Conservation (phyloP, 495 filamentous ascomycete species). For the Thermochaetoides thermophila region DNA sequence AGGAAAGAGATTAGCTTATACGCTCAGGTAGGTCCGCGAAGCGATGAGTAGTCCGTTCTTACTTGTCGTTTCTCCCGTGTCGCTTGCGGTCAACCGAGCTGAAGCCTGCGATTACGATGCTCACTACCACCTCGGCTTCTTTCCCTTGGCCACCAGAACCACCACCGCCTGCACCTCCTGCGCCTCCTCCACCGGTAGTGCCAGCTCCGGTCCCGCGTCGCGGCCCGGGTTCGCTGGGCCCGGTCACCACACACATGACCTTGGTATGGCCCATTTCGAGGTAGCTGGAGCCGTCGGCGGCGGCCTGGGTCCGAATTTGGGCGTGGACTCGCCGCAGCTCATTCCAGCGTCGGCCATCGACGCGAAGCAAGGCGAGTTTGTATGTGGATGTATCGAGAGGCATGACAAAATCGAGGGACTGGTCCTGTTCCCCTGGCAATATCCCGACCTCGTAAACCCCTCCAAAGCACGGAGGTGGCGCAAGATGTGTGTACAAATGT, state of each 20-base stretch:
- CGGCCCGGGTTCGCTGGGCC: slow-evolving; percentile 55
- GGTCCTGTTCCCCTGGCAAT: too few species aligned
- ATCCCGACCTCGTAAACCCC: too few species aligned
- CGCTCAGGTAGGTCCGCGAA: too few species aligned
- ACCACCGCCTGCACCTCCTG: slow-evolving; percentile 16
- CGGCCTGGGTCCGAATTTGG: slow-evolving; percentile 79
- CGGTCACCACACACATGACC: slow-evolving; percentile 80
- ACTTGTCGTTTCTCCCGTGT: slow-evolving; percentile 63
- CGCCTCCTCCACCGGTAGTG: slow-evolving; percentile 15
- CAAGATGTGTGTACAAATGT: too few species aligned
- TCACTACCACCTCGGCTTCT: slow-evolving; percentile 57
- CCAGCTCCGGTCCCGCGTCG: slow-evolving; percentile 9
- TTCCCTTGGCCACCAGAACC: slow-evolving; percentile 29
- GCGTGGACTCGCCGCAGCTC: slow-evolving; percentile 81
- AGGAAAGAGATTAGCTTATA: too few species aligned
- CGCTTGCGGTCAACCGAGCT: slow-evolving; percentile 73
- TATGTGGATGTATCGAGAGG: slow-evolving; percentile 86
- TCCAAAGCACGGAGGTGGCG: too few species aligned
- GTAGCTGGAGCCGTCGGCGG: slow-evolving; percentile 80
- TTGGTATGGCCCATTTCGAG: slow-evolving; percentile 94
- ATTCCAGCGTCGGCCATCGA: slow-evolving; percentile 95
- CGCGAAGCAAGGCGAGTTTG: slow-evolving; percentile 68
- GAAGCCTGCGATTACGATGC: slow-evolving; percentile 77
- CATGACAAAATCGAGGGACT: too few species aligned
- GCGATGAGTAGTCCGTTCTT: too few species aligned